These are phyloP conservation scores for Paramecium pentaurelia DNA, from an alignment of 73 alveolate genomes.

Conservation along the genomic window DNA sequence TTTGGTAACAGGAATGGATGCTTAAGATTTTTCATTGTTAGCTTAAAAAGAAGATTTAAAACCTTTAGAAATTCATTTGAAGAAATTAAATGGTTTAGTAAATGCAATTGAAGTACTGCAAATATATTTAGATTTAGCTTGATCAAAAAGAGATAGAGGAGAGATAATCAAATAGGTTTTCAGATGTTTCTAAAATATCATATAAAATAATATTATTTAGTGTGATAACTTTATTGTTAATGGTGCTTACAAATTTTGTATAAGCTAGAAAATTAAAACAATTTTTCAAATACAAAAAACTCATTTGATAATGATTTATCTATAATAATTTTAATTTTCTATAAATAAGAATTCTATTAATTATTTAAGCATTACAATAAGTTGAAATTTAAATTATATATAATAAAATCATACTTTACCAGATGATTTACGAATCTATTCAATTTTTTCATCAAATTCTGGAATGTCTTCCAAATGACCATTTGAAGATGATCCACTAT, in stretches of 20 bases:
- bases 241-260: neutral
- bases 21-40: neutral
- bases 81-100: neutral
- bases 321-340: neutral
- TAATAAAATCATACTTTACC: neutral
- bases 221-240: neutral
- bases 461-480: neutral
- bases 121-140: neutral
- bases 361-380: neutral
- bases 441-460: conserved; percentile 22
- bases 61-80: conserved; percentile 14
- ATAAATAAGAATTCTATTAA: neutral
- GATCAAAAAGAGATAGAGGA: conserved; percentile 5
- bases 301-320: neutral
- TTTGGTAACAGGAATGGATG: neutral
- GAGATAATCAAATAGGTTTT: neutral
- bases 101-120: neutral
- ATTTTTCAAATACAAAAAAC: neutral
- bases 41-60: conserved; percentile 37
- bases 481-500: neutral
- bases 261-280: neutral
- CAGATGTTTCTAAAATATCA: neutral
- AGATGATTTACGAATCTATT: conserved; percentile 6
- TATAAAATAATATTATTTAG: neutral
- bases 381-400: neutral